These are phyloP conservation scores for Rubia balearica DNA, from an alignment of 305 asterid genomes.

Conservation along the genomic window DNA sequence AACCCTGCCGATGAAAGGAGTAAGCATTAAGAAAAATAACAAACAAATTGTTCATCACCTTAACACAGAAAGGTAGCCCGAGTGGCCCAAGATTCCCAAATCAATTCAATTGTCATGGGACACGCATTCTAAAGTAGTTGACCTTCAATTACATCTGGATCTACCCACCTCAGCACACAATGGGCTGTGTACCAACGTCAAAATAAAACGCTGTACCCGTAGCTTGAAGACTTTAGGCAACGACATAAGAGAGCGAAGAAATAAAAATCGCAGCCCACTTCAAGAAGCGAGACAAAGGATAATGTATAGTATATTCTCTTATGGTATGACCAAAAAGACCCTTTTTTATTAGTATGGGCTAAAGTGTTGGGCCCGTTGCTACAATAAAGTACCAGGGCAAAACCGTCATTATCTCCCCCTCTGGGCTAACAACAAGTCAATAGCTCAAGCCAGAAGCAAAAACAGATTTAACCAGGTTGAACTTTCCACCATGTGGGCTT, in stretches of 20 bases:
- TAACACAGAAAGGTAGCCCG: not conserved
- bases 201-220: not conserved
- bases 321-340: constrained; percentile 11
- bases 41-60: not conserved
- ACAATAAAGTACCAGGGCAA: constrained; percentile 4
- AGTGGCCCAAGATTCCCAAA: constrained; percentile 3
- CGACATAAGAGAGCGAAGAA: not conserved
- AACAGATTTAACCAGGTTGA: constrained; percentile 26
- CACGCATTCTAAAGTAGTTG: not conserved
- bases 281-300: not conserved
- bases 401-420: not conserved
- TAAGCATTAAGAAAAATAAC: no score
- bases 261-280: constrained; percentile 1
- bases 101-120: not conserved
- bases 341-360: constrained; percentile 7
- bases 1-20: not conserved
- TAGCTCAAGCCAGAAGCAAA: constrained; percentile 14
- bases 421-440: constrained; percentile 29
- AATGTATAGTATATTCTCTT: not conserved
- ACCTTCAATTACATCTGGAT: not conserved
- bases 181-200: constrained; percentile 1
- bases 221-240: not conserved
- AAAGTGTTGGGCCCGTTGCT: constrained; percentile 9
- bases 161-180: constrained; percentile 2
- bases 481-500: constrained; percentile 22